Percentiles rank a stretch among this genome's conserved stretches.
Conservation (phyloP, 73 alveolate species). For the Stentor roeselii region DNA sequence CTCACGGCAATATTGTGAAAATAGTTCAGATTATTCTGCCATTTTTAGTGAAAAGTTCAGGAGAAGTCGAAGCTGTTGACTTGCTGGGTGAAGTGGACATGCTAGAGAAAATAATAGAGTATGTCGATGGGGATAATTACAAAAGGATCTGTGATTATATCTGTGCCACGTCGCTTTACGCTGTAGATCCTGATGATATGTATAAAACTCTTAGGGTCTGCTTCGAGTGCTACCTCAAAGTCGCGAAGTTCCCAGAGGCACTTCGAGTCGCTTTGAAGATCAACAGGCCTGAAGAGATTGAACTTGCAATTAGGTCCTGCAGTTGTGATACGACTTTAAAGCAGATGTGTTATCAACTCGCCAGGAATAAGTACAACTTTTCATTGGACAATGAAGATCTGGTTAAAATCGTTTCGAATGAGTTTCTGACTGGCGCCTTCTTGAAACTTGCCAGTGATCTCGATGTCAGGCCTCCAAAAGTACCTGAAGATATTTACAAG, state of each 20-base stretch:
- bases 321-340: conserved; percentile 58
- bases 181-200: conserved; percentile 94
- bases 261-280: conserved; percentile 95
- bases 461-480: conserved; percentile 97
- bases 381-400: conserved; percentile 77
- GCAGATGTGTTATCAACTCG: conserved; percentile 87
- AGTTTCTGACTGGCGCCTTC: conserved; percentile 74
- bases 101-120: conserved; percentile 63
- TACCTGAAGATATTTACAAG: conserved; percentile 97
- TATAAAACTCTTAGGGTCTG: conserved; percentile 67
- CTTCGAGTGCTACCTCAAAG: conserved; percentile 66
- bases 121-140: conserved; percentile 74
- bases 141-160: conserved; percentile 85
- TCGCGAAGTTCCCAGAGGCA: conserved; percentile 90
- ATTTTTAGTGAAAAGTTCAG: conserved; percentile 77
- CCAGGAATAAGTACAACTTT: conserved; percentile 79
- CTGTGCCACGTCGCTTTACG: conserved; percentile 64
- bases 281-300: conserved; percentile 71
- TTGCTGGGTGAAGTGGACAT: conserved; percentile 88
- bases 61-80: conserved; percentile 69
- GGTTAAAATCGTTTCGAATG: conserved; percentile 81
- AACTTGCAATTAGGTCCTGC: conserved; percentile 73
- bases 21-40: conserved; percentile 89
- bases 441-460: conserved; percentile 89
- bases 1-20: conserved; percentile 61